A percentile compares a stretch with the other conserved stretches of the same genome.
These are phyloP conservation scores for Colletotrichum orbiculare DNA, from an alignment of 2,329 filamentous ascomycete species.

Conservation along the genomic window DNA sequence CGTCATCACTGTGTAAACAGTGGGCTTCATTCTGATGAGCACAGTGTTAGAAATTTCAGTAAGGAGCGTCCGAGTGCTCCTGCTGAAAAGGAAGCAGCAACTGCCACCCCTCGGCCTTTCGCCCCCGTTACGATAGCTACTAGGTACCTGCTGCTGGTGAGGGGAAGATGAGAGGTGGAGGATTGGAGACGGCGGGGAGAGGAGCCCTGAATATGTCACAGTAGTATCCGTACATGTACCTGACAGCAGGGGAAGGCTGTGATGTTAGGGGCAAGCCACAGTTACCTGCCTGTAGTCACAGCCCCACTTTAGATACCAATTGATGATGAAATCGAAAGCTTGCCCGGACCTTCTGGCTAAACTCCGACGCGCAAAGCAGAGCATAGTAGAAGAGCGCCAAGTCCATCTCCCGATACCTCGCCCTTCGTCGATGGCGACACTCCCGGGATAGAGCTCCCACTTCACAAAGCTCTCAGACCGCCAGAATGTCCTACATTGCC, in stretches of 20 bases:
- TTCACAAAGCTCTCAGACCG: conserved; percentile 22
- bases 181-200: no score
- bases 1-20: fast-evolving
- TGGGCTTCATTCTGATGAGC: no score
- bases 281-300: no score
- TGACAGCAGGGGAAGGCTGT: no score
- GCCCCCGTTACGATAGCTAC: no score
- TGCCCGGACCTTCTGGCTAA: conserved; percentile 30
- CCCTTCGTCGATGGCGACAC: conserved; percentile 23
- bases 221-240: no score
- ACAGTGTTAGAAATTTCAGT: conserved; percentile 9
- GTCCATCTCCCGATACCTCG: conserved; percentile 8
- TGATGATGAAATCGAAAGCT: conserved; percentile 32
- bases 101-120: no score
- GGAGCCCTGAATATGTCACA: no score
- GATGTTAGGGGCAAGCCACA: no score
- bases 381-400: conserved; percentile 8
- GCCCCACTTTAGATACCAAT: conserved; percentile 11
- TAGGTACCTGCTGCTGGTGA: no score
- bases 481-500: conserved; percentile 88
- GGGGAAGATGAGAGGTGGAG: no score
- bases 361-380: conserved; percentile 22
- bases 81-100: no score
- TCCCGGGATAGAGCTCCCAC: conserved; percentile 30
- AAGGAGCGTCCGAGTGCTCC: not conserved